Percentiles rank a stretch among this genome's conserved stretches.
Evolutionary conservation across 192 early-diverging fungal species (phyloP).

Genomic region (Mortierella alpina): DNA sequence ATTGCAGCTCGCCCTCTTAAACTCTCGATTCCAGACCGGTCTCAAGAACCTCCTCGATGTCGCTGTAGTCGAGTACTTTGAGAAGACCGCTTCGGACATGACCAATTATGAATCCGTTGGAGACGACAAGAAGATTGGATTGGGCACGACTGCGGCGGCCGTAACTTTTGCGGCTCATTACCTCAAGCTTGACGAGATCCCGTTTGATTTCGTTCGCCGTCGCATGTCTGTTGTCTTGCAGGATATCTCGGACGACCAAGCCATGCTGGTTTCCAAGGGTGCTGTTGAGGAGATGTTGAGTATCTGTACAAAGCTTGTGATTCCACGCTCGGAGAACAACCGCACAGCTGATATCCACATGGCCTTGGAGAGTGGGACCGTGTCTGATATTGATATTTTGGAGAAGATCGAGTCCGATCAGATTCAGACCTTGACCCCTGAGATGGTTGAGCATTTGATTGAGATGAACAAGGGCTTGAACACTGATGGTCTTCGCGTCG

Average conservation of each 20-base stretch:
- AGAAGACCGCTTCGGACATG: slow-evolving; percentile 26
- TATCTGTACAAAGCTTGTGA: slow-evolving; percentile 51
- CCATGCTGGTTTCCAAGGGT: slow-evolving; percentile 58
- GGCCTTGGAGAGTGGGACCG: neutral
- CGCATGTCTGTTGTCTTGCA: slow-evolving; percentile 61
- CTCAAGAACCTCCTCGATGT: slow-evolving; percentile 61
- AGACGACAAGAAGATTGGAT: slow-evolving; percentile 8
- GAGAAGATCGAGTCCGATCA: neutral
- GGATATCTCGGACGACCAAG: slow-evolving; percentile 7
- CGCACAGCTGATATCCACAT: slow-evolving; percentile 21
- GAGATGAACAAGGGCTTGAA: slow-evolving; percentile 52
- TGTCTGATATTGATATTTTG: slow-evolving; percentile 7
- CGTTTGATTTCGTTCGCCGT: slow-evolving; percentile 65
- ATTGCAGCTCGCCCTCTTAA: slow-evolving; percentile 55
- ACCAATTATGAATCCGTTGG: slow-evolving; percentile 10
- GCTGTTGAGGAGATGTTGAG: slow-evolving; percentile 60
- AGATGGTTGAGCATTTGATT: slow-evolving; percentile 23
- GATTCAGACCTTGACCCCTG: slow-evolving; percentile 21
- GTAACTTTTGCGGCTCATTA: slow-evolving; percentile 25
- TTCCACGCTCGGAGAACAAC: slow-evolving; percentile 4
- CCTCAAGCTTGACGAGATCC: slow-evolving; percentile 58
- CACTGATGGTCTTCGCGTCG: slow-evolving; percentile 56
- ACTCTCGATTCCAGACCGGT: slow-evolving; percentile 60
- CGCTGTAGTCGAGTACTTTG: slow-evolving; percentile 55
- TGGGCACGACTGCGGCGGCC: slow-evolving; percentile 10